Evolutionary conservation across 2,329 filamentous ascomycete genomes (phyloP).

Genomic region (Fusarium sp.): DNA sequence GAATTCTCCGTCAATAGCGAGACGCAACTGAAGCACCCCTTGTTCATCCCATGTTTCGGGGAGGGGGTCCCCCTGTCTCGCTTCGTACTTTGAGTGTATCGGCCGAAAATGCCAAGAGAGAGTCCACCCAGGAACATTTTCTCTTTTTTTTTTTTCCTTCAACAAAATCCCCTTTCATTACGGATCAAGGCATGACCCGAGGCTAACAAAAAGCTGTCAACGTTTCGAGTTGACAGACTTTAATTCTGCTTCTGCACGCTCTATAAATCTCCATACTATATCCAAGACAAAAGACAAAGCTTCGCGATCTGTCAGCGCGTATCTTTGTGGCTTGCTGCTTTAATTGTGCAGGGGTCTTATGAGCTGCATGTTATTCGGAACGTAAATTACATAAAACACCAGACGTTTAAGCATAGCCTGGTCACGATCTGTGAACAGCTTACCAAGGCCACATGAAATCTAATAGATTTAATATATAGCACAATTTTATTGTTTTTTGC

Average conservation of each 20-base stretch:
- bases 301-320: background rate
- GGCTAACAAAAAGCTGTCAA: conserved; percentile 13
- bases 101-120: conserved; percentile 26
- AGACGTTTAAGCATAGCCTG: background rate
- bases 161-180: background rate
- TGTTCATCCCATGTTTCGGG: conserved; percentile 39
- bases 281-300: too few species aligned
- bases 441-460: background rate
- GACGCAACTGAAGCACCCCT: conserved; percentile 41
- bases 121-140: too few species aligned
- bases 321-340: too few species aligned
- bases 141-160: background rate
- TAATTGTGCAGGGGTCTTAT: background rate
- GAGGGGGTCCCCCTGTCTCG: conserved; percentile 25
- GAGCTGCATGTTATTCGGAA: background rate
- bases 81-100: conserved; percentile 27
- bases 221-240: conserved; percentile 21
- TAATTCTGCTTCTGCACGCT: background rate
- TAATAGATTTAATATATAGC: background rate
- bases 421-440: background rate
- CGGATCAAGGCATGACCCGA: background rate
- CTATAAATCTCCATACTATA: background rate
- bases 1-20: conserved; percentile 44
- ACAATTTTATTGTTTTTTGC: background rate
- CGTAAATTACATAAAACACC: background rate